These are phyloP conservation scores for Plantago major DNA, from an alignment of 257 asterid genomes.

Conservation along the genomic window DNA sequence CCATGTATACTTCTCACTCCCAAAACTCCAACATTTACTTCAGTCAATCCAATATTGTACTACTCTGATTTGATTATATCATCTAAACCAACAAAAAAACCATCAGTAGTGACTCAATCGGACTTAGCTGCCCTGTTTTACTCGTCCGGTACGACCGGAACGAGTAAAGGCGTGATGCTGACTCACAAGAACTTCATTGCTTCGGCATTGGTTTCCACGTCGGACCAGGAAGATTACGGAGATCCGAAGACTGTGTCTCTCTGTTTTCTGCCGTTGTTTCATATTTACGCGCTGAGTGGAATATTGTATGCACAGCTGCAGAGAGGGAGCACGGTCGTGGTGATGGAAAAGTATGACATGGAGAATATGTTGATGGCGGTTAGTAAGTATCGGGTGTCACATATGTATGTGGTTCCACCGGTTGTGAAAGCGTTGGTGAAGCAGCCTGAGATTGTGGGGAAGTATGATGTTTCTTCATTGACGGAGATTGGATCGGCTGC, in stretches of 20 bases:
- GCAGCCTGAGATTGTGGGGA: constrained; percentile 26
- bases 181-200: constrained; percentile 38
- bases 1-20: constrained; percentile 23
- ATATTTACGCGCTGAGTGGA: constrained; percentile 25
- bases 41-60: not conserved
- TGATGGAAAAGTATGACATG: constrained; percentile 26
- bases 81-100: not conserved
- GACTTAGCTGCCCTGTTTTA: constrained; percentile 38
- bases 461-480: constrained; percentile 24
- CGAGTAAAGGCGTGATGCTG: constrained; percentile 30
- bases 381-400: constrained; percentile 24
- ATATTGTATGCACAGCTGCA: constrained; percentile 31
- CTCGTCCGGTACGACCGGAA: constrained; percentile 36
- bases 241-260: constrained; percentile 19
- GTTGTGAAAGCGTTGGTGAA: constrained; percentile 23
- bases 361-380: constrained; percentile 27
- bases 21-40: not conserved
- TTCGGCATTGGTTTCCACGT: constrained; percentile 21
- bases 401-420: constrained; percentile 32
- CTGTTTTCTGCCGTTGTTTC: constrained; percentile 37
- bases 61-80: constrained; percentile 11
- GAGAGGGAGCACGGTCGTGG: constrained; percentile 35
- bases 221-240: constrained; percentile 20
- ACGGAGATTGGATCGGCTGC: constrained; percentile 39
- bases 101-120: constrained; percentile 16